Base-by-base conservation (phyloP, 2,329 filamentous ascomycete genomes). In the Cercospora beticola region DNA sequence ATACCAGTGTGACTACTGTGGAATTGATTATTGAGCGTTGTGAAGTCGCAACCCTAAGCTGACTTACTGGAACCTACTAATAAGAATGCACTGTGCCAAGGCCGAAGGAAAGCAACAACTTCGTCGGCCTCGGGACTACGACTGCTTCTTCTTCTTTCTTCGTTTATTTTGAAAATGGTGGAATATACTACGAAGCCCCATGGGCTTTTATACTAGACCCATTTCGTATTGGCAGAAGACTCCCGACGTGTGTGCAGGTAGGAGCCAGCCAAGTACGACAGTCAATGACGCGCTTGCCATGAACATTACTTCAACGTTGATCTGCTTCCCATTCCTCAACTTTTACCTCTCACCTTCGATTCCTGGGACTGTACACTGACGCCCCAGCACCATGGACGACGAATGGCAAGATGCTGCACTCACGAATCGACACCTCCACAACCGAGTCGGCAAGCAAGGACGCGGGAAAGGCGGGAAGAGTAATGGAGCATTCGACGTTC, bases 401-500 rank as follows among this genome's bases (percentile, higher is more conserved):
- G 65, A 67, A 26, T 67, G 65, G 65, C 65, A 64, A 52, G 60
- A 64, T 7, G 65, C 60, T 3, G 65, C 65, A 4, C 28, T 67
- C 2, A 57, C 49, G 9, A 67, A 67, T 8, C 26, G 65, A 40
- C 65, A 67, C n/a, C 16, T 63, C 2, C 65, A 67, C 36, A 67
- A 67, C 28, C 36, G 60, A 10, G 65, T 57, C 2, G 36, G 54
- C 8, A 59, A 63, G 10, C 59, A 57, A 1, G 60, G 54, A 5
- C 31, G 61, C 14, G 60, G 61, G 9, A 64, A 67, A 26, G 59
- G 59, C 14, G 54, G 54, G 6, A 63, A 54, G 30, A 62, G 52
- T 16, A 62, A 63, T 59, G 60, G 62, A 12, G 30, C 28, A 3
- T 64, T 67, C 8, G 40, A 67, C 23, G 60, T 67, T 14, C 46